phyloP scores from a whole-genome alignment of 73 alveolate genomes.

The Paramecium pentaurelia region DNA sequence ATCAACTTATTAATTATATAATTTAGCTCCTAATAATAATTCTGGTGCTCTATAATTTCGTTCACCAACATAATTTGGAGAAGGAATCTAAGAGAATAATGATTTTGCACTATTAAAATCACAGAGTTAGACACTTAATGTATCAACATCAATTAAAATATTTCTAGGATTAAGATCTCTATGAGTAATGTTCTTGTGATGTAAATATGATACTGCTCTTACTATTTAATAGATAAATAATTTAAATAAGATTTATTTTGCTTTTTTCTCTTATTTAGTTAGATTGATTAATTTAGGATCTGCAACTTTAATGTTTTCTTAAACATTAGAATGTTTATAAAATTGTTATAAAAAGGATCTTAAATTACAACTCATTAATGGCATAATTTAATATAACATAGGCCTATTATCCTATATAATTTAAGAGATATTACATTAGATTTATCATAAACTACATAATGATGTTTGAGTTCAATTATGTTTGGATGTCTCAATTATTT shows the following conservation, averaged over 20 bases:
- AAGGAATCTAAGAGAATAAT: neutral
- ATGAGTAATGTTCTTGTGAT: slow-evolving; percentile 49
- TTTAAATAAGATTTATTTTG: slow-evolving; percentile 16
- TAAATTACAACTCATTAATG: slow-evolving; percentile 43
- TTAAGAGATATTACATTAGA: neutral
- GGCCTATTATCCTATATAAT: neutral
- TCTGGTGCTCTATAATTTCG: slow-evolving; percentile 87
- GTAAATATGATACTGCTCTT: slow-evolving; percentile 47
- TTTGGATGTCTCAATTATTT: slow-evolving; percentile 46
- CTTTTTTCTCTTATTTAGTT: neutral
- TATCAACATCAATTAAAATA: slow-evolving; percentile 26
- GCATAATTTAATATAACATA: neutral
- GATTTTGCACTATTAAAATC: slow-evolving; percentile 36
- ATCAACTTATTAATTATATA: slow-evolving; percentile 78
- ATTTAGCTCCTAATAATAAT: slow-evolving; percentile 73
- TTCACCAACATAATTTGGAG: slow-evolving; percentile 25
- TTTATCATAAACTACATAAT: slow-evolving; percentile 21
- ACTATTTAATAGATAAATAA: slow-evolving; percentile 32
- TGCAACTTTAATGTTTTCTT: neutral
- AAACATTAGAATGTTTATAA: neutral
- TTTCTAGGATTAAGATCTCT: slow-evolving; percentile 60
- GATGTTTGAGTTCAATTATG: slow-evolving; percentile 6
- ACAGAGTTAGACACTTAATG: neutral
- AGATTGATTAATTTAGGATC: neutral
- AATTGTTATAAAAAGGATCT: neutral